phyloP scores from a whole-genome alignment of 257 asterid species.

The Knoxia roxburghii region DNA sequence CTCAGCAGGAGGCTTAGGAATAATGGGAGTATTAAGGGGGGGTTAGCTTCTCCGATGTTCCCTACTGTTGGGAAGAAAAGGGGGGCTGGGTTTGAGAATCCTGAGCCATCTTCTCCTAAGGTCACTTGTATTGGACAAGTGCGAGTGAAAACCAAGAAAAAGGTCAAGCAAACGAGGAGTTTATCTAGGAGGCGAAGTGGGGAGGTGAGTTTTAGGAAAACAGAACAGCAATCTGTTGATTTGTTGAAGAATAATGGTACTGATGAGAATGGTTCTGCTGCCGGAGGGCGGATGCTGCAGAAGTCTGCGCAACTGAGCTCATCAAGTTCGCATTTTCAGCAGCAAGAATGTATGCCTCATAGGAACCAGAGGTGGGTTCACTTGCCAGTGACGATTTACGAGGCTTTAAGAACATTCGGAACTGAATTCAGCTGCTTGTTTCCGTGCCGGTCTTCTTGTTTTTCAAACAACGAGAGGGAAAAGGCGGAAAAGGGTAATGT shows the following conservation, averaged over 20 bases:
- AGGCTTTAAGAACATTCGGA: conserved; percentile 61
- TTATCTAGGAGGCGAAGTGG: conserved; percentile 58
- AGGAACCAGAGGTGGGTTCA: conserved; percentile 91
- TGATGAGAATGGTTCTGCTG: conserved; percentile 14
- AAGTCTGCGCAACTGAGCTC: conserved; percentile 25
- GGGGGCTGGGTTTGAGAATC: conserved; percentile 71
- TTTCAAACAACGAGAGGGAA: conserved; percentile 38
- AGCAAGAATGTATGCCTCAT: conserved; percentile 49
- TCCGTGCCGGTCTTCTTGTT: conserved; percentile 70
- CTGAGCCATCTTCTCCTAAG: conserved; percentile 93
- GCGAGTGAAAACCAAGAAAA: conserved; percentile 82
- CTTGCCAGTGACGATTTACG: conserved; percentile 81
- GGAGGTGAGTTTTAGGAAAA: conserved; percentile 56
- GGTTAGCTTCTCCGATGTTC: conserved; percentile 73
- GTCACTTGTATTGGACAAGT: conserved; percentile 98
- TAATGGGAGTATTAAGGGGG: conserved; percentile 72
- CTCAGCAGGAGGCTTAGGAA: conserved; percentile 73
- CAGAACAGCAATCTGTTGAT: conserved; percentile 27
- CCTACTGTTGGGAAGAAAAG: conserved; percentile 44
- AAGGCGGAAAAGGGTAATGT: conserved; percentile 30
- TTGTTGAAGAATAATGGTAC: conserved; percentile 14
- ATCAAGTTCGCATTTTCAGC: conserved; percentile 39
- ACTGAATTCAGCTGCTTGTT: conserved; percentile 79
- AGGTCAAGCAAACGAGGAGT: conserved; percentile 53
- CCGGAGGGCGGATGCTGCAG: conserved; percentile 9